Evolutionary conservation across 331 rosid species (phyloP).

Genomic region (Malus hybrid): DNA sequence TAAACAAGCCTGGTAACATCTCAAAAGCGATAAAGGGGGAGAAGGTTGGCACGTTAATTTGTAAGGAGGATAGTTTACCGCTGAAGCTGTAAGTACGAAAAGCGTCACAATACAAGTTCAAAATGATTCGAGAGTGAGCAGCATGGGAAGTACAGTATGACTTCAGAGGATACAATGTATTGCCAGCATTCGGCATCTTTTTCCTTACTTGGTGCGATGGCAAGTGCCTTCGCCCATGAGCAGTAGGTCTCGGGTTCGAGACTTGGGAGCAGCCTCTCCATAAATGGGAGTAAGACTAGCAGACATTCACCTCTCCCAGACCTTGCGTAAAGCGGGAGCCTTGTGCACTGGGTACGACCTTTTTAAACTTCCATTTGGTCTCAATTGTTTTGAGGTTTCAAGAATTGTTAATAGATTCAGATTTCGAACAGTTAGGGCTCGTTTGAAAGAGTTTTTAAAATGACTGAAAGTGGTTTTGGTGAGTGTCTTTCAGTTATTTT

Average conservation of each 20-base stretch:
- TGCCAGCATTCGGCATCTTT: neutral
- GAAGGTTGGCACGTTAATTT: conserved; percentile 82
- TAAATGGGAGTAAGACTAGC: no score
- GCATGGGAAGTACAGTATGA: conserved; percentile 1
- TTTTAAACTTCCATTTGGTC: neutral
- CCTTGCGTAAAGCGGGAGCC: no score
- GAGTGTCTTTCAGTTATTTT: no score
- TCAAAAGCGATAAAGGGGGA: conserved; percentile 80
- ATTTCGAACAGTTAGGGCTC: neutral
- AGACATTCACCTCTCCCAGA: no score
- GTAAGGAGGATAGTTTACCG: conserved; percentile 42
- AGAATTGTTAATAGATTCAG: neutral
- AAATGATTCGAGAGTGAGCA: neutral
- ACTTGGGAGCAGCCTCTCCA: no score
- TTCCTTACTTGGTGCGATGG: neutral
- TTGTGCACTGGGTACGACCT: no score
- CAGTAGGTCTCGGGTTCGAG: no score
- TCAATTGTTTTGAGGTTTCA: neutral
- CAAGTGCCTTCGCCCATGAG: no score
- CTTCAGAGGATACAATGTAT: neutral
- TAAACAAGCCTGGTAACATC: conserved; percentile 76
- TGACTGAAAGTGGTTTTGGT: no score
- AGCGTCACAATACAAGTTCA: neutral
- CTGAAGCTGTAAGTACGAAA: neutral
- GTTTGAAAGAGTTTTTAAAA: no score